A percentile compares a stretch with the other conserved stretches of the same genome.
phyloP scores from a whole-genome alignment of 108 stramenopile species.

The Licmophora abbreviata region DNA sequence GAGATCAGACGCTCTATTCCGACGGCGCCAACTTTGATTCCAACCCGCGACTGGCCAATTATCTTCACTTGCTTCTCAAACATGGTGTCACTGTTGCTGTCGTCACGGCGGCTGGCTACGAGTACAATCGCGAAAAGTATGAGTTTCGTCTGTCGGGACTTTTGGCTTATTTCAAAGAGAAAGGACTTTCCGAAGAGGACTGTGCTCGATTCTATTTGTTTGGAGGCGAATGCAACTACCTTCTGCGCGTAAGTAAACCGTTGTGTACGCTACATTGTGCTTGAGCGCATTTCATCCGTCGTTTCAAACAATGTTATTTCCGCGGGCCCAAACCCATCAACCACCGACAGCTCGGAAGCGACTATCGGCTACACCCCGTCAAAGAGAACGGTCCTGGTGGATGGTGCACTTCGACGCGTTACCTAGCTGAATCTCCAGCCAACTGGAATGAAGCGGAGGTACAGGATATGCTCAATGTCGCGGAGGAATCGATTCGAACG shows the following conservation, averaged over 20 bases:
- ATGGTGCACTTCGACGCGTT: constrained; percentile 75
- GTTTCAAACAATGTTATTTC: too few relatives aligned
- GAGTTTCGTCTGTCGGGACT: constrained; percentile 78
- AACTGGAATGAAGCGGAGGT: constrained; percentile 77
- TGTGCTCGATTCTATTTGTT: constrained; percentile 85
- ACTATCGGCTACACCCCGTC: constrained; percentile 69
- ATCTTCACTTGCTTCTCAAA: constrained; percentile 57
- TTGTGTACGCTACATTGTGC: constrained; percentile 1
- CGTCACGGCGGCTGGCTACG: constrained; percentile 93
- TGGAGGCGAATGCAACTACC: constrained; percentile 93
- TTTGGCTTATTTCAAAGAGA: constrained; percentile 62
- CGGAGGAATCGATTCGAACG: constrained; percentile 43
- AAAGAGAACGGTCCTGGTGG: constrained; percentile 76
- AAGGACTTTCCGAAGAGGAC: constrained; percentile 45
- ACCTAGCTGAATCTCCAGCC: constrained; percentile 56
- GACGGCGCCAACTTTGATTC: constrained; percentile 89
- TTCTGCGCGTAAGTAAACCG: constrained; percentile 32
- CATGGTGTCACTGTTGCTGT: constrained; percentile 83
- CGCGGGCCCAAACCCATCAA: not conserved
- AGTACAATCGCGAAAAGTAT: constrained; percentile 81
- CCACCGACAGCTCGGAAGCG: constrained; percentile 43
- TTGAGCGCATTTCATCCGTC: too few relatives aligned
- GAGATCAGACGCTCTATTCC: constrained; percentile 86
- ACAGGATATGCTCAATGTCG: constrained; percentile 55
- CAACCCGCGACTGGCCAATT: constrained; percentile 74